Base-by-base conservation (phyloP, 495 filamentous ascomycete species). In the Cenococcum geophilum region DNA sequence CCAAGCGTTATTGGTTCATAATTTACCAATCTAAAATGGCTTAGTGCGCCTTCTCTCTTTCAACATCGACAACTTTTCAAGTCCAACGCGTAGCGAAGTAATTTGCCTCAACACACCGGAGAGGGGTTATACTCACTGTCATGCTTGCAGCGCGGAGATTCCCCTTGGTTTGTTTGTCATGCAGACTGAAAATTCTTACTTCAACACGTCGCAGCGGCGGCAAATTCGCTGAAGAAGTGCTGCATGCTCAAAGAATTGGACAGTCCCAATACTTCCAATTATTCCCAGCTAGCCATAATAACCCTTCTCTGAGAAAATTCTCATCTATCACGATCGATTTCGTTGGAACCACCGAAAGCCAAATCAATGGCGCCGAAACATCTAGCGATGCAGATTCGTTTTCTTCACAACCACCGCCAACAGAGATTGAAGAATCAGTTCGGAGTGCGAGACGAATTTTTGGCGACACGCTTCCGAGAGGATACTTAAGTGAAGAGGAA, bases 391-490 rank as follows among this genome's bases (percentile, higher is more conserved):
- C 36, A 23, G 8, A 12, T 36, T 25, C 11, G 4, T 2, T 20
- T 27, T 18, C 49, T 27, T 25, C 20, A 4, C 49, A 25, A 56
- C 18, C 25, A 37, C n/a, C 53, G n/a, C 16, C 5, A 18, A 22
- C 57, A 21, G 58, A 25, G 20, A 43, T 59, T 23, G 66, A 68
- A 59, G 59, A 55, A 1, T 21, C 50, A 16, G 66, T 89, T 53
- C 82, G 84, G 23, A 73, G 81, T 50, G 85, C 91, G 21, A 80
- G 86, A 65, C 83, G 87, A 63, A 77, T 80, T 11, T 95, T 89
- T 72, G 89, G 92, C 45, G 83, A 93, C 64, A 83, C 78, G 1
- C 73, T 97, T 10, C 93, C 93, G 0, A 79, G 84, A n/a, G 85
- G 80, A 16, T 80, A 87, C 58, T 71, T 98, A 48, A 80, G 81